Evolutionary conservation across 306 rosid genomes (phyloP).

Genomic region (Vigna unguiculata): DNA sequence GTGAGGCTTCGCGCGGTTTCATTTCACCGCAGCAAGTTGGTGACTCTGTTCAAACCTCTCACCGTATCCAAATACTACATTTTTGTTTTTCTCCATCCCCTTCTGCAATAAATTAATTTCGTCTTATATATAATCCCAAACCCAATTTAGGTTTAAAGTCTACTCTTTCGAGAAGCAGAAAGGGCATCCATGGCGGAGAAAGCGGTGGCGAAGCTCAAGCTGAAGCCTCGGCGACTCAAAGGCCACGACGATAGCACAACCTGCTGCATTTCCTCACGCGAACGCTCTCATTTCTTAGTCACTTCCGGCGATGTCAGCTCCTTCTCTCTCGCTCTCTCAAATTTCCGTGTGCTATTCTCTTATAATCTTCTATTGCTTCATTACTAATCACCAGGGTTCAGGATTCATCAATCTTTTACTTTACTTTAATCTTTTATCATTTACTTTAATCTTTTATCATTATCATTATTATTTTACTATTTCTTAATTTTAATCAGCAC

Average conservation of each 20-base stretch:
- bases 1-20: conserved; percentile 12
- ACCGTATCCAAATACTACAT: not conserved
- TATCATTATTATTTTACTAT: not conserved
- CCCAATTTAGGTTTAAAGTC: not conserved
- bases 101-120: not conserved
- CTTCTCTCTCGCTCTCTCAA: not conserved
- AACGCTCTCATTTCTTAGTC: conserved; percentile 67
- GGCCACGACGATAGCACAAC: conserved; percentile 79
- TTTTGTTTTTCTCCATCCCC: not conserved
- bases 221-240: conserved; percentile 62
- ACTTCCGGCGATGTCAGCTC: conserved; percentile 78
- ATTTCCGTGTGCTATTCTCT: not conserved
- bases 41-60: not conserved
- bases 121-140: not conserved
- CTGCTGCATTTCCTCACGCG: conserved; percentile 77
- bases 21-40: not conserved
- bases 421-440: not conserved
- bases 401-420: not conserved
- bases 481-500: conserved; percentile 5
- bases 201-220: conserved; percentile 4
- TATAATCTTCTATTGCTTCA: not conserved
- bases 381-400: conserved; percentile 12
- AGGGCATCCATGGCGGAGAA: conserved; percentile 34
- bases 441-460: not conserved
- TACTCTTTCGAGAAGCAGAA: not conserved